Base-by-base conservation (phyloP, 2,329 filamentous ascomycete species). In the Salinomyces thailandicus region DNA sequence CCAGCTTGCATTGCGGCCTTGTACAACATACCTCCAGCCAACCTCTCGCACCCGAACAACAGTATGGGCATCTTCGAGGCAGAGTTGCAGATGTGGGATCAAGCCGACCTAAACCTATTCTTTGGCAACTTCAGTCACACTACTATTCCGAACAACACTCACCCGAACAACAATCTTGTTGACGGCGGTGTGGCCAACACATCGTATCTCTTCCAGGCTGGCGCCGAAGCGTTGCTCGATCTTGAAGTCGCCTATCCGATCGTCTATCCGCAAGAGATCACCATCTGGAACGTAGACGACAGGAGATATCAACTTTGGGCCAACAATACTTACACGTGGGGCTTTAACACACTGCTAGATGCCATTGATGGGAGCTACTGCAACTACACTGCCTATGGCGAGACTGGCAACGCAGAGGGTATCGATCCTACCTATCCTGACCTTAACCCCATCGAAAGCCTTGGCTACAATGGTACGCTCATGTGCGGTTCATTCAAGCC, bases 351-450 rank as follows among this genome's bases (percentile, higher is more conserved):
- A 24, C 64, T 69, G 47, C 53, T 68, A 29, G 68, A 72, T 38
- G 69, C 69, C 16, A 60, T 73, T 27, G 69, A 72, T 44, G 69
- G 67, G 5, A 66, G 61, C 32, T 73, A 73, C 53, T 74, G 71
- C 55, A 63, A 61, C 9, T 69, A 63, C 37, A 37, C 41, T 6
- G 50, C 49, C 4, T 48, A 46, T 28, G 44, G 44, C 5, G 39
- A 48, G 31, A 66, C 58, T 0, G 71, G 70, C 5, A 60, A 73
- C 43, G 12, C 26, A 5, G 13, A 18, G 17, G 55, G 53, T 9
- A 53, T 67, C 7, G 71, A 74, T 43, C 66, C 70, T 0, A 52
- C 53, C 4, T 73, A 74, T 44, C 72, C 49, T 1, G 37, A 51
- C 31, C 53, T 60, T 5, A 58, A 64, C 9, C 41, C 36, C 9